A percentile compares a stretch with the other conserved stretches of the same genome.
These are phyloP conservation scores for Noccaea bulbosa DNA, from an alignment of 345 rosid genomes.

Conservation along the genomic window DNA sequence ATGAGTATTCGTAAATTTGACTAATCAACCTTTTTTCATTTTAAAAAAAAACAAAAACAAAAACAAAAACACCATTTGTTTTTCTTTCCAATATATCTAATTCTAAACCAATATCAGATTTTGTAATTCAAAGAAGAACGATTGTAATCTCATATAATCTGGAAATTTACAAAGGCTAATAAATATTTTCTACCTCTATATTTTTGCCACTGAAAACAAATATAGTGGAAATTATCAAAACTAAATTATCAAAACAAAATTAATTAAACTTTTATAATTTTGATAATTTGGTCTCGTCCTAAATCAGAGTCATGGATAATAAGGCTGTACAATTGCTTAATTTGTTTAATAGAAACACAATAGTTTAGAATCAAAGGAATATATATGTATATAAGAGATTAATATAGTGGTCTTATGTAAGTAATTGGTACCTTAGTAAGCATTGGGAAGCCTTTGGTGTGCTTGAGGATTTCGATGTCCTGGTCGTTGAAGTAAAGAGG, in stretches of 20 bases:
- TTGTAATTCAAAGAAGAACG: background rate
- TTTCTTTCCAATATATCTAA: background rate
- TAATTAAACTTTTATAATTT: too few species aligned
- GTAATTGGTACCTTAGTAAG: conserved; percentile 59
- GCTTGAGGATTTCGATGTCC: conserved; percentile 69
- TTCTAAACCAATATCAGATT: background rate
- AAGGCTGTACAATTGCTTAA: background rate
- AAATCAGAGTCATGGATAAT: background rate
- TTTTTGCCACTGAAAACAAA: too few species aligned
- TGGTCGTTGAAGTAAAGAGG: conserved; percentile 64
- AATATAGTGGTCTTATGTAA: background rate
- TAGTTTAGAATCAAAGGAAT: background rate
- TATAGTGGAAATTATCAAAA: background rate
- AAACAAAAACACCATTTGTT: too few species aligned
- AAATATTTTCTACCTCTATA: background rate
- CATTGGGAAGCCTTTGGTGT: conserved; percentile 79
- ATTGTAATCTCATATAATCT: too few species aligned
- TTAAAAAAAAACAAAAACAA: too few species aligned
- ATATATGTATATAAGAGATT: background rate
- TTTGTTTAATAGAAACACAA: background rate
- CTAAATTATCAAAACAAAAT: background rate
- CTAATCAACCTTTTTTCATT: background rate
- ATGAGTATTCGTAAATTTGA: background rate
- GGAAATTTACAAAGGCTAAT: background rate
- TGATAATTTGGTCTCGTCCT: background rate